Percentiles rank a stretch among this genome's conserved stretches.
These are phyloP conservation scores for Trichosporon sp. DNA, from an alignment of 1,284 basidiomycete genomes.

Conservation along the genomic window DNA sequence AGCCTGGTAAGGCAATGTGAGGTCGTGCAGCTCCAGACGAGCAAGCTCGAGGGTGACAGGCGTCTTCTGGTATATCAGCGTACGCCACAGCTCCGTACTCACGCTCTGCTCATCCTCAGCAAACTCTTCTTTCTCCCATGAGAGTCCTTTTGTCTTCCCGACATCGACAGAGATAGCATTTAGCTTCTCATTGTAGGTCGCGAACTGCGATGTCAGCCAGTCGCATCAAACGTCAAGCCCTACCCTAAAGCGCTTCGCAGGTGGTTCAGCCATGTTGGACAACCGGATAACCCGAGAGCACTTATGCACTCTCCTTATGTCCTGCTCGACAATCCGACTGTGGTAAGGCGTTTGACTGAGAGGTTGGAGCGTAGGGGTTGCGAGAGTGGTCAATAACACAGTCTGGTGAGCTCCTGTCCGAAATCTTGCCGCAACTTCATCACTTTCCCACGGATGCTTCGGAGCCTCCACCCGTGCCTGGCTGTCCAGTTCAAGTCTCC, in stretches of 20 bases:
- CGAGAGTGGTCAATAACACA: neutral
- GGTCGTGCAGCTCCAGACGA: constrained; percentile 58
- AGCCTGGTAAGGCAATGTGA: constrained; percentile 67
- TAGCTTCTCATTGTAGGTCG: constrained; percentile 46
- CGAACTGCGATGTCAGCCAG: constrained; percentile 29
- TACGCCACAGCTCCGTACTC: constrained; percentile 4
- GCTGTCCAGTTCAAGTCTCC: neutral
- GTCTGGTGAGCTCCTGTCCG: neutral
- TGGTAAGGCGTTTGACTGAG: neutral
- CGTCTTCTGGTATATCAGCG: constrained; percentile 32
- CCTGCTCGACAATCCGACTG: neutral
- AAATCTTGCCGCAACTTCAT: neutral
- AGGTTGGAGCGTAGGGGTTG: too few relatives aligned
- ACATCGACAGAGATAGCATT: constrained; percentile 43
- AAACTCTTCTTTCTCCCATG: constrained; percentile 44
- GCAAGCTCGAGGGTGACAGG: constrained; percentile 45
- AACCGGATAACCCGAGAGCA: neutral
- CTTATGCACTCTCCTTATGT: neutral
- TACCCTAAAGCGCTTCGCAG: constrained; percentile 43
- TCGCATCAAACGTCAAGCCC: constrained; percentile 8
- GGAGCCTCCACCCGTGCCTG: neutral
- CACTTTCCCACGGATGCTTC: constrained; percentile 9
- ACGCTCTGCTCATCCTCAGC: constrained; percentile 43
- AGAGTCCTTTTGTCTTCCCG: constrained; percentile 42
- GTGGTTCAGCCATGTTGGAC: constrained; percentile 40